A percentile compares a stretch with the other conserved stretches of the same genome.
phyloP scores from a whole-genome alignment of 805 yeast species.

The Kluyveromyces lactis region DNA sequence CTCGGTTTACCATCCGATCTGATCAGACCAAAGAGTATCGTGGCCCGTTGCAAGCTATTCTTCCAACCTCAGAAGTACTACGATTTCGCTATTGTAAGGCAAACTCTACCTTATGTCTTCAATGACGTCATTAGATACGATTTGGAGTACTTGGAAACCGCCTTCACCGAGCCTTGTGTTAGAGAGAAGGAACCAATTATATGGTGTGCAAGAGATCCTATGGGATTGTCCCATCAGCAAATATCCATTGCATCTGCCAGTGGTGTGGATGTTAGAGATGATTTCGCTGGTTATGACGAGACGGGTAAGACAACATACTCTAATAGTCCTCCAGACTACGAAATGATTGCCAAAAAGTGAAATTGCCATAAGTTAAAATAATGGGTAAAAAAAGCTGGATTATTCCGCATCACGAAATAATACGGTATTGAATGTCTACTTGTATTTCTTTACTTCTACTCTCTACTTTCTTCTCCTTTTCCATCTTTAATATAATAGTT shows the following conservation, averaged over 20 bases:
- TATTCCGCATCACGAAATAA: not conserved
- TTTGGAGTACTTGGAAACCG: conserved; percentile 23
- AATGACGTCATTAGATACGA: conserved; percentile 29
- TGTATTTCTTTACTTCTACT: not conserved
- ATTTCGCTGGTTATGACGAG: conserved; percentile 48
- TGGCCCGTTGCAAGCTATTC: conserved; percentile 28
- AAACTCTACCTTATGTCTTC: conserved; percentile 28
- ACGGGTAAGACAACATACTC: conserved; percentile 45
- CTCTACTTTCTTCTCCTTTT: too few relatives aligned
- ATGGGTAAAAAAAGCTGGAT: not conserved
- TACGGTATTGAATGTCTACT: not conserved
- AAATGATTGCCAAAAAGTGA: conserved; percentile 22
- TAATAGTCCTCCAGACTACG: conserved; percentile 68
- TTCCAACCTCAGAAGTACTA: conserved; percentile 40
- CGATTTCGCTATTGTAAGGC: conserved; percentile 38
- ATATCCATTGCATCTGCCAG: conserved; percentile 47
- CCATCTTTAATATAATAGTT: too few relatives aligned
- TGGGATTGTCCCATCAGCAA: conserved; percentile 58
- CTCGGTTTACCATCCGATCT: conserved; percentile 22
- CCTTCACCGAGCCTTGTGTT: conserved; percentile 26
- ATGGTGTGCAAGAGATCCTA: conserved; percentile 63
- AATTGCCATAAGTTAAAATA: too few relatives aligned
- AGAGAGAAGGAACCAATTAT: conserved; percentile 39
- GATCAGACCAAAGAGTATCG: conserved; percentile 10
- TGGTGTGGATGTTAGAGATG: conserved; percentile 46